A percentile compares a stretch with the other conserved stretches of the same genome.
These are phyloP conservation scores for Hypoxylon sp. DNA, from an alignment of 2,329 filamentous ascomycete genomes.

Conservation along the genomic window DNA sequence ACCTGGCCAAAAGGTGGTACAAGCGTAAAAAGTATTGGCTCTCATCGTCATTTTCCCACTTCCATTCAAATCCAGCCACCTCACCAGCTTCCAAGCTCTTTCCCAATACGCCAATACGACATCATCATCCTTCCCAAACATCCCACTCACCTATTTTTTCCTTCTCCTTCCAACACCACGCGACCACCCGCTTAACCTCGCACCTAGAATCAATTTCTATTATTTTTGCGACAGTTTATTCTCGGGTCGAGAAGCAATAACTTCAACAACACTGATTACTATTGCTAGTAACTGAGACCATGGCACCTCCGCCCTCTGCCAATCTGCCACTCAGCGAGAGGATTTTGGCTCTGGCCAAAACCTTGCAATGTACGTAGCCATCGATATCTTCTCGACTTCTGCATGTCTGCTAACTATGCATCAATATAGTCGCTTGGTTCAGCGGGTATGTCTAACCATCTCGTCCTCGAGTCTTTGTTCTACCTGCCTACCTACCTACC, in stretches of 20 bases:
- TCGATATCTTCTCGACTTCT: constrained; percentile 15
- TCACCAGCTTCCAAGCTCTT: constrained; percentile 36
- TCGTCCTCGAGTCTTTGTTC: constrained; percentile 19
- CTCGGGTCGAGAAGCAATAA: constrained; percentile 1
- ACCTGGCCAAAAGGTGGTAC: no score
- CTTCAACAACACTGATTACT: no score
- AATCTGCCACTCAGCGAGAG: constrained; percentile 76
- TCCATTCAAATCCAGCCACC: constrained; percentile 40
- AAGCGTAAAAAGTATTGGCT: constrained; percentile 19
- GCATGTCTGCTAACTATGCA: constrained; percentile 47
- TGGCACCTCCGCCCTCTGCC: constrained; percentile 79
- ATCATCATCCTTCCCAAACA: constrained; percentile 21
- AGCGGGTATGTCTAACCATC: constrained; percentile 69
- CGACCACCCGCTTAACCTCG: constrained; percentile 11
- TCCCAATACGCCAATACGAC: constrained; percentile 21
- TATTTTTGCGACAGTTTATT: constrained; percentile 15
- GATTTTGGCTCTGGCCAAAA: constrained; percentile 81
- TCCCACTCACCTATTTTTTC: constrained; percentile 17
- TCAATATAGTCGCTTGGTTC: constrained; percentile 75
- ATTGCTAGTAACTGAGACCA: constrained; percentile 46
- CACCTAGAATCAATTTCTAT: constrained; percentile 18
- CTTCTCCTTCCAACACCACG: constrained; percentile 13
- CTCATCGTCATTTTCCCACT: constrained; percentile 37
- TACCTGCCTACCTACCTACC: no score
- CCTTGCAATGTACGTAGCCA: constrained; percentile 81